phyloP scores from a whole-genome alignment of 1,284 basidiomycete species.

The Microbotryum scabiosae region DNA sequence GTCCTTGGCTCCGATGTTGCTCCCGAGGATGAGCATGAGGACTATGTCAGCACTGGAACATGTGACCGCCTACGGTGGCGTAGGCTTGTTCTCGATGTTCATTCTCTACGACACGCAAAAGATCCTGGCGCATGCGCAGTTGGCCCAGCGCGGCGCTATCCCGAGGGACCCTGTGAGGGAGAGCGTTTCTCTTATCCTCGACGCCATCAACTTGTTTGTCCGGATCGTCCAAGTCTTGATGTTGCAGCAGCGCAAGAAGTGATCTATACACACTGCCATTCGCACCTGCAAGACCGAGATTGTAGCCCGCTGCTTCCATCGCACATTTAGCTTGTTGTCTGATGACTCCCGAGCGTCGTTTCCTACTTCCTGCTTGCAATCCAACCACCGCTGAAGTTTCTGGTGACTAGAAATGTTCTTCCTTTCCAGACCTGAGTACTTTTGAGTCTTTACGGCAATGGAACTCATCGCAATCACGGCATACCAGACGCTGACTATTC shows the following conservation, averaged over 20 bases:
- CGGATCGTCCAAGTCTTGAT: conserved; percentile 74
- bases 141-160: conserved; percentile 60
- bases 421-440: too few relatives aligned
- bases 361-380: too few relatives aligned
- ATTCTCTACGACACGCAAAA: conserved; percentile 67
- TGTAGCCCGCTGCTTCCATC: too few relatives aligned
- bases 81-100: conserved; percentile 79
- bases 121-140: conserved; percentile 65
- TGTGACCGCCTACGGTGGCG: conserved; percentile 54
- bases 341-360: too few relatives aligned
- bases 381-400: too few relatives aligned
- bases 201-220: conserved; percentile 67
- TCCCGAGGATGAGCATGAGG: conserved; percentile 66
- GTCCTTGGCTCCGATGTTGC: conserved; percentile 73
- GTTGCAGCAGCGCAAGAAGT: conserved; percentile 40
- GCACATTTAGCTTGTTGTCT: too few relatives aligned
- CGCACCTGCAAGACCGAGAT: too few relatives aligned
- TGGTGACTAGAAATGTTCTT: too few relatives aligned
- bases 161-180: conserved; percentile 69
- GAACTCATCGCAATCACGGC: too few relatives aligned
- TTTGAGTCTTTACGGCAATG: too few relatives aligned
- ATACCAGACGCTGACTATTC: too few relatives aligned
- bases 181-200: conserved; percentile 49
- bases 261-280: neutral
- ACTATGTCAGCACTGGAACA: conserved; percentile 67